Conservation (phyloP, 1,139 yeast species). For the Geotrichum candidum region DNA sequence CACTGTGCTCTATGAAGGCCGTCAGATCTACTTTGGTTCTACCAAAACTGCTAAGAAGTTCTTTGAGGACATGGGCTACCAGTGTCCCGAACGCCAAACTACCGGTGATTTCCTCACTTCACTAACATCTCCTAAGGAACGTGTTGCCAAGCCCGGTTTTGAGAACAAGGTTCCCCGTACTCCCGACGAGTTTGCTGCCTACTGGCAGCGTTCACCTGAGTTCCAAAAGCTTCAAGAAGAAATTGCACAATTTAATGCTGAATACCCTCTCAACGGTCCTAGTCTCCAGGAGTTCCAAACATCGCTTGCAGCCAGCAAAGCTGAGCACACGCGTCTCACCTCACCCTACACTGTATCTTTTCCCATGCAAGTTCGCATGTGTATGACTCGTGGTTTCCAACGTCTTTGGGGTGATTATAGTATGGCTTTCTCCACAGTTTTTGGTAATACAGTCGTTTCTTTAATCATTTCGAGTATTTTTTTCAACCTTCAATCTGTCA, state of each 20-base stretch:
- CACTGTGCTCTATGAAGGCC: constrained; percentile 65
- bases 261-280: constrained; percentile 26
- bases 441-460: constrained; percentile 69
- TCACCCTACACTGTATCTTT: constrained; percentile 66
- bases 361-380: constrained; percentile 55
- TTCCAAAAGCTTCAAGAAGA: constrained; percentile 39
- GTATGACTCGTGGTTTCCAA: constrained; percentile 56
- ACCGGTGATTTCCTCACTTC: constrained; percentile 80
- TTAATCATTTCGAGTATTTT: constrained; percentile 69
- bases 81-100: constrained; percentile 70
- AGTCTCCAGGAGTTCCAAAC: constrained; percentile 37
- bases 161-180: constrained; percentile 63
- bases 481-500: constrained; percentile 48
- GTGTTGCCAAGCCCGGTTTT: constrained; percentile 49
- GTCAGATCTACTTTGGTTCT: constrained; percentile 70
- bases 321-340: constrained; percentile 46
- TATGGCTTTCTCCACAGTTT: constrained; percentile 51
- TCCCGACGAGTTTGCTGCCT: constrained; percentile 58
- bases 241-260: constrained; percentile 37
- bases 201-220: constrained; percentile 59
- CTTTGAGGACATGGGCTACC: constrained; percentile 63
- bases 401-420: constrained; percentile 64
- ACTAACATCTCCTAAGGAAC: constrained; percentile 66
- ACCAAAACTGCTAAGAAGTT: constrained; percentile 52
- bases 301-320: constrained; percentile 50